A percentile compares a stretch with the other conserved stretches of the same genome.
Conservation (phyloP, 2,329 filamentous ascomycete genomes). For the Aspergillus arachidicola region DNA sequence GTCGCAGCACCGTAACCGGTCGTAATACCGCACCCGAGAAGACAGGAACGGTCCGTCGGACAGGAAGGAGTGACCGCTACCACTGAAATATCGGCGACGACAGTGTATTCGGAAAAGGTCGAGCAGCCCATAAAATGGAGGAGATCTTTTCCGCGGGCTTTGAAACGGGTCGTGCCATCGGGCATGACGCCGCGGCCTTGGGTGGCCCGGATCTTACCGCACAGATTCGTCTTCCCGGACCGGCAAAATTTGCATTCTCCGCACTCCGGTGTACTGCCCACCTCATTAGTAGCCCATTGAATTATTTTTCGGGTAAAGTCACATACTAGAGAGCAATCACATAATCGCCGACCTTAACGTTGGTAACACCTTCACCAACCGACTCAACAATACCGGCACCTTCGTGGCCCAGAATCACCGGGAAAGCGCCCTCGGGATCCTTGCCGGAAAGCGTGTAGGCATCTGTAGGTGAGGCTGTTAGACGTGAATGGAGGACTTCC, state of each 20-base stretch:
- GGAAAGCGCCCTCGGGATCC: constrained; percentile 94
- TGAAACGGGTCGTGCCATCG: constrained; percentile 93
- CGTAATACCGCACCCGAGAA: constrained; percentile 97
- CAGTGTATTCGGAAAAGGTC: constrained; percentile 98
- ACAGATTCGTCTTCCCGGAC: constrained; percentile 98
- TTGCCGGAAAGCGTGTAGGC: constrained; percentile 95
- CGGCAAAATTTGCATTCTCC: constrained; percentile 99
- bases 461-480: constrained; percentile 54
- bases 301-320: not conserved
- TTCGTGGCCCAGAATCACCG: constrained; percentile 85
- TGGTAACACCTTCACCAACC: constrained; percentile 90
- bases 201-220: constrained; percentile 96
- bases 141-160: constrained; percentile 89
- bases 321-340: constrained; percentile 84
- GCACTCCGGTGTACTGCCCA: constrained; percentile 85
- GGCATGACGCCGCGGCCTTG: constrained; percentile 97
- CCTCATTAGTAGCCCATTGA: not conserved
- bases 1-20: constrained; percentile 95
- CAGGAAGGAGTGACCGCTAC: constrained; percentile 89
- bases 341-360: constrained; percentile 89
- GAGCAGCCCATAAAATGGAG: constrained; percentile 99
- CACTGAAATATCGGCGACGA: constrained; percentile 97
- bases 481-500: not conserved
- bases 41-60: constrained; percentile 91
- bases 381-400: constrained; percentile 92